Evolutionary conservation across 805 yeast species (phyloP).

Genomic region (Spathaspora passalidarum): DNA sequence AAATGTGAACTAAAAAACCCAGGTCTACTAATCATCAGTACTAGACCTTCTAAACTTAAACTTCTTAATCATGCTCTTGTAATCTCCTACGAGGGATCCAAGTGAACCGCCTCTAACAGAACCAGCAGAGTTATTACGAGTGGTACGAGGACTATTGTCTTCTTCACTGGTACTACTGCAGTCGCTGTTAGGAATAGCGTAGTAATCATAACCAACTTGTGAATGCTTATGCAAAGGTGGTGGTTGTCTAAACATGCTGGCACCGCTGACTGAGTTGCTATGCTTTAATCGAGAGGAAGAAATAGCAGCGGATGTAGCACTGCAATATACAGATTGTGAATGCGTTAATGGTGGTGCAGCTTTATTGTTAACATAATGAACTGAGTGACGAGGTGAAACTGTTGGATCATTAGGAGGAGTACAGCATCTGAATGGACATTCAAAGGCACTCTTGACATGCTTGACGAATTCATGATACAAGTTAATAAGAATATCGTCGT

Average conservation of each 20-base stretch:
- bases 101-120: conserved; percentile 5
- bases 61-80: conserved; percentile 7
- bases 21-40: conserved; percentile 4
- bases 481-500: conserved; percentile 11
- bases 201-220: conserved; percentile 8
- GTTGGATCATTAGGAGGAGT: conserved; percentile 1
- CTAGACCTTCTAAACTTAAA: conserved; percentile 10
- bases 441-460: conserved; percentile 3
- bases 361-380: not conserved
- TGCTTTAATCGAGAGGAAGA: not conserved
- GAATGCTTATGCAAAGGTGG: conserved; percentile 3
- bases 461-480: conserved; percentile 10
- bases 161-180: conserved; percentile 4
- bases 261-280: not conserved
- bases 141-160: conserved; percentile 1
- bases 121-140: conserved; percentile 6
- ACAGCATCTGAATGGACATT: not conserved
- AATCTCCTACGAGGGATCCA: conserved; percentile 7
- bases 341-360: not conserved
- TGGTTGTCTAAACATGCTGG: not conserved
- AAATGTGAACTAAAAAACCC: not conserved
- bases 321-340: conserved; percentile 2
- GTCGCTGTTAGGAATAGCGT: conserved; percentile 7
- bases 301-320: not conserved
- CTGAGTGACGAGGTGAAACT: not conserved